A percentile compares a stretch with the other conserved stretches of the same genome.
phyloP scores from a whole-genome alignment of 2,329 filamentous ascomycete species.

The Fusarium mangiferae region DNA sequence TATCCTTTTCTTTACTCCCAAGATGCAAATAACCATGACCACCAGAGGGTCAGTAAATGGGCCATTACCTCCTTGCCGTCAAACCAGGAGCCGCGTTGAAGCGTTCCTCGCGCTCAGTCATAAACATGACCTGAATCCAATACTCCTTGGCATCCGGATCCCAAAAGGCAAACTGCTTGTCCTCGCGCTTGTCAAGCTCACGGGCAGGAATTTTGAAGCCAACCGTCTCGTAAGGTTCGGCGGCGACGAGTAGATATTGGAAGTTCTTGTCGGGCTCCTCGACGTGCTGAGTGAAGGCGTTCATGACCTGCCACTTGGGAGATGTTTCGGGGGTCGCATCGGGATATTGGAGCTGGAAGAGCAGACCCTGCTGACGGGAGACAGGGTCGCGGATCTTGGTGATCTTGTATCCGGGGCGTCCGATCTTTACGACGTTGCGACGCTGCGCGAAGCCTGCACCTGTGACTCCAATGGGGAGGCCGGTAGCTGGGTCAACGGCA shows the following conservation, averaged over 20 bases:
- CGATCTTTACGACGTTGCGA: slow-evolving; percentile 92
- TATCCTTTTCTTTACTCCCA: slow-evolving; percentile 24
- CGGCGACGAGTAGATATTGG: slow-evolving; percentile 94
- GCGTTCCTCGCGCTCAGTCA: slow-evolving; percentile 95
- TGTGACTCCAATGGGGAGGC: slow-evolving; percentile 78
- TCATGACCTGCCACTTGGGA: slow-evolving; percentile 96
- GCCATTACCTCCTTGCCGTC: slow-evolving; percentile 57
- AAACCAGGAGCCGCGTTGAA: slow-evolving; percentile 75
- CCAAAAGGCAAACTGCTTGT: slow-evolving; percentile 92
- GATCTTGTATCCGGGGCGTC: slow-evolving; percentile 95
- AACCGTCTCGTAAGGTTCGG: slow-evolving; percentile 98
- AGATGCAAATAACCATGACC: slow-evolving; percentile 1
- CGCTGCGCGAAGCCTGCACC: slow-evolving; percentile 73
- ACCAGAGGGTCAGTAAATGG: background rate
- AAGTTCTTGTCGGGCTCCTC: slow-evolving; percentile 95
- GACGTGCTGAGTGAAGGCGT: slow-evolving; percentile 93
- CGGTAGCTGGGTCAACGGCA: slow-evolving; percentile 73
- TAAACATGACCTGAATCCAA: slow-evolving; percentile 97
- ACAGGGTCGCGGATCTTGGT: slow-evolving; percentile 93
- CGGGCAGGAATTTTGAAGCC: slow-evolving; percentile 94
- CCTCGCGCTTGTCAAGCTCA: slow-evolving; percentile 90
- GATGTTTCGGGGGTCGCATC: slow-evolving; percentile 81
- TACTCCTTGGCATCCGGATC: slow-evolving; percentile 97
- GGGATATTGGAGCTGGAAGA: slow-evolving; percentile 97
- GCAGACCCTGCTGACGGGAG: slow-evolving; percentile 85